Conservation (phyloP, 306 rosid species). For the Begonia loranthoides region DNA sequence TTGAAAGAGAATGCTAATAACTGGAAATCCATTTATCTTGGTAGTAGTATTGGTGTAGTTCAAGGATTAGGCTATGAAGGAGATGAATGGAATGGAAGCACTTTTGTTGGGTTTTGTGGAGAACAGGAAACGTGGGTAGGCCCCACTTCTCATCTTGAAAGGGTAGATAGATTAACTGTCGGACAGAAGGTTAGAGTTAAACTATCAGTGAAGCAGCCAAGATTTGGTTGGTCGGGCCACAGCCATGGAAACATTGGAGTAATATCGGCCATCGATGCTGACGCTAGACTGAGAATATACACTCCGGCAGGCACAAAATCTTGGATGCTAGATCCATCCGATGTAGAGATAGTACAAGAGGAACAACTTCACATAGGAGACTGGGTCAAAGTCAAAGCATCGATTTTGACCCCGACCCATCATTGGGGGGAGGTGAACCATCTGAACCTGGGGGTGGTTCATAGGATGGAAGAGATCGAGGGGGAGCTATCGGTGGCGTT, state of each 20-base stretch:
- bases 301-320: slow-evolving; percentile 84
- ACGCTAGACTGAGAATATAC: slow-evolving; percentile 82
- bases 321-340: slow-evolving; percentile 97
- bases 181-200: slow-evolving; percentile 82
- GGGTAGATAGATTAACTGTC: slow-evolving; percentile 47
- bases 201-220: slow-evolving; percentile 53
- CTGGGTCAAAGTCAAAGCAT: slow-evolving; percentile 75
- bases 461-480: slow-evolving; percentile 73
- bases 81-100: slow-evolving; percentile 64
- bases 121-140: slow-evolving; percentile 96
- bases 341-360: slow-evolving; percentile 65
- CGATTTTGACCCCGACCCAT: slow-evolving; percentile 75
- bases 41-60: slow-evolving; percentile 84
- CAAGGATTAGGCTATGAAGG: slow-evolving; percentile 82
- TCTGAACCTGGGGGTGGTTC: slow-evolving; percentile 77
- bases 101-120: slow-evolving; percentile 69
- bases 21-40: slow-evolving; percentile 78
- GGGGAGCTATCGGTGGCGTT: slow-evolving; percentile 75
- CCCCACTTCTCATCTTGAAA: slow-evolving; percentile 57
- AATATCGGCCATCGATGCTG: slow-evolving; percentile 80
- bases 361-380: slow-evolving; percentile 71
- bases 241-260: slow-evolving; percentile 60
- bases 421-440: slow-evolving; percentile 98
- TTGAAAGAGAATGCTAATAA: slow-evolving; percentile 39
- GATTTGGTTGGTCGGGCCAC: slow-evolving; percentile 97